These are phyloP conservation scores for Hysterangium stoloniferum DNA, from an alignment of 768 basidiomycete genomes.

Conservation along the genomic window DNA sequence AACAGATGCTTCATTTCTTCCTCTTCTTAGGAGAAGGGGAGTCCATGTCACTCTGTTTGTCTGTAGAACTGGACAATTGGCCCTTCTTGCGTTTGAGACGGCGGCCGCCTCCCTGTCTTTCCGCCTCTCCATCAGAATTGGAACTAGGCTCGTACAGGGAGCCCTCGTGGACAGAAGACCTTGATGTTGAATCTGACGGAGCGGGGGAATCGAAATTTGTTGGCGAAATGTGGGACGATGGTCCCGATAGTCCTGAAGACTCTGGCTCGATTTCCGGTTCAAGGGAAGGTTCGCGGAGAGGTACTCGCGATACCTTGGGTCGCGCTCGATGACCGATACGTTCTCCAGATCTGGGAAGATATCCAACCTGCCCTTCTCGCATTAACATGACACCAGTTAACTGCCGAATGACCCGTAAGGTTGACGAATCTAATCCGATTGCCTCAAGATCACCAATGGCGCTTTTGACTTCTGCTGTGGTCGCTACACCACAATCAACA, in stretches of 20 bases:
- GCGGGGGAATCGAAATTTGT: conserved; percentile 16
- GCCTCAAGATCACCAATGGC: conserved; percentile 12
- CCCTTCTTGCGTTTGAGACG: too few species aligned
- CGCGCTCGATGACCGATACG: conserved; percentile 17
- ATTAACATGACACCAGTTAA: conserved; percentile 59
- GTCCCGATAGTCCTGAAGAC: conserved; percentile 9
- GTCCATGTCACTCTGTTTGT: too few species aligned
- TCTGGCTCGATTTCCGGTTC: conserved; percentile 1
- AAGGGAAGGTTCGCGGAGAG: conserved; percentile 5
- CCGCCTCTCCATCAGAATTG: too few species aligned
- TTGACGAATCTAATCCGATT: conserved; percentile 7
- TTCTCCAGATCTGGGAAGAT: conserved; percentile 46
- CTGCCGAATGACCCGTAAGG: conserved; percentile 44
- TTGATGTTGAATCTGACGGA: conserved; percentile 19
- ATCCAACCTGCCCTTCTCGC: conserved; percentile 59
- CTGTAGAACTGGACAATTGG: too few species aligned
- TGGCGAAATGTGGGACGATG: conserved; percentile 17
- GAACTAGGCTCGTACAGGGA: too few species aligned
- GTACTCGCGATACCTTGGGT: not conserved
- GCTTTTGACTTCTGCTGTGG: conserved; percentile 10
- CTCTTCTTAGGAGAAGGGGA: too few species aligned
- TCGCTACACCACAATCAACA: conserved; percentile 16
- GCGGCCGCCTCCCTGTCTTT: too few species aligned
- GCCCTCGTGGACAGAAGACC: conserved; percentile 16
- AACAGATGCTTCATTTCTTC: too few species aligned